A percentile compares a stretch with the other conserved stretches of the same genome.
These are phyloP conservation scores for Detonula confervacea DNA, from an alignment of 352 stramenopile species.

Conservation along the genomic window DNA sequence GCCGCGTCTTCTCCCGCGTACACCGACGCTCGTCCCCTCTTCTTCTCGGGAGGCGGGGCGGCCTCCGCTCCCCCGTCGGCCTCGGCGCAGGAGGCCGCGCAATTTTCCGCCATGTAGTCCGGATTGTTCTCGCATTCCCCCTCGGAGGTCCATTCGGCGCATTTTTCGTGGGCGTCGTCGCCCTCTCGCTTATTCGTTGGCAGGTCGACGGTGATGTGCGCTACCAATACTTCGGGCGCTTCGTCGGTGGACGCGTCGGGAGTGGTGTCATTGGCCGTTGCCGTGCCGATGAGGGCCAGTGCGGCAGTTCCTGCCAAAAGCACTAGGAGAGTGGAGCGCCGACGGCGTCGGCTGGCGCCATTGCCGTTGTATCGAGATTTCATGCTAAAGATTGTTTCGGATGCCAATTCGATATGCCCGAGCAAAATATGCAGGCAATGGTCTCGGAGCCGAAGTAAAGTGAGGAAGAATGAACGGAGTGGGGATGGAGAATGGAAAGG, in stretches of 20 bases:
- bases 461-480: too few relatives aligned
- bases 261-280: background rate
- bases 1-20: conserved; percentile 59
- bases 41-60: too few relatives aligned
- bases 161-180: conserved; percentile 29
- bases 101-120: conserved; percentile 55
- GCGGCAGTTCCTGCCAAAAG: too few relatives aligned
- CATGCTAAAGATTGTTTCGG: too few relatives aligned
- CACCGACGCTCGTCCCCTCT: conserved; percentile 19
- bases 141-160: conserved; percentile 31
- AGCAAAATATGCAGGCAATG: too few relatives aligned
- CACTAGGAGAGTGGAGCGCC: too few relatives aligned
- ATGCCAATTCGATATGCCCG: too few relatives aligned
- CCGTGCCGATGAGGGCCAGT: background rate
- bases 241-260: too few relatives aligned
- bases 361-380: too few relatives aligned
- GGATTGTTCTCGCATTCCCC: conserved; percentile 53
- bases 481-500: too few relatives aligned
- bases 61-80: background rate
- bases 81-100: conserved; percentile 32
- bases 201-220: conserved; percentile 5
- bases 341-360: too few relatives aligned
- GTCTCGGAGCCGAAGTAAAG: too few relatives aligned
- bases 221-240: background rate
- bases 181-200: background rate